Evolutionary conservation across 306 rosid genomes (phyloP), one percentile per base, ranked within the genome.

Genomic region (Geum urbanum): DNA sequence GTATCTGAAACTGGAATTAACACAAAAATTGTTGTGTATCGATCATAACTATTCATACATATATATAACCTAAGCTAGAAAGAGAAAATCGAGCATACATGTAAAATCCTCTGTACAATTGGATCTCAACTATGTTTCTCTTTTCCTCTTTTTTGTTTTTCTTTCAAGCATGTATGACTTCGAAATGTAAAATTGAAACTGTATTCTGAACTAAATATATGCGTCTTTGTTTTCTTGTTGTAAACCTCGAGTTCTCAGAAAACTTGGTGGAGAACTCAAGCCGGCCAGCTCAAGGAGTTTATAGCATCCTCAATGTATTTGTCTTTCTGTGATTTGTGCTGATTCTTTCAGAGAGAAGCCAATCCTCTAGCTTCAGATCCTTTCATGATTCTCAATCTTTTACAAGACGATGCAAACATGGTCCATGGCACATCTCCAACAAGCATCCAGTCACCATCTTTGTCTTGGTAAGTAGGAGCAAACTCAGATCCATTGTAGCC

Each of bases 391-490:
- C 77, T 84, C 66, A 87, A 65, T 76, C 91, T 84, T 78, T 84
- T 90, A 75, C 94, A 90, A 5, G 94, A 85, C 19, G 70, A 65
- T 22, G 74, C 79, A 70, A 90, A 90, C 91, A 90, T 90, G 63
- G 86, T 59, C 96, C 97, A 89, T 68, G 97, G 96, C 74, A 92
- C 97, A 74, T 92, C 97, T 84, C 97, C 97, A 70, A 87, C 95
- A 9, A 92, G 79, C 97, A 89, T 92, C 96, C 97, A 92, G 41
- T 92, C 97, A 55, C 96, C 96, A 63, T 92, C 97, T 56, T 86
- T 92, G 66, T 92, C 97, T 72, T 92, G 92, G 46, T 92, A 92
- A 51, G 90, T 89, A 12, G 87, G 97, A 73, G 83, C 90, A 77
- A 63, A 86, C 9, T 89, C 96, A 39, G 85, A 79, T 70, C 90